Percentiles rank a stretch among this genome's conserved stretches.
These are phyloP conservation scores for Candida qinlingensis DNA, from an alignment of 805 yeast genomes.

Conservation along the genomic window DNA sequence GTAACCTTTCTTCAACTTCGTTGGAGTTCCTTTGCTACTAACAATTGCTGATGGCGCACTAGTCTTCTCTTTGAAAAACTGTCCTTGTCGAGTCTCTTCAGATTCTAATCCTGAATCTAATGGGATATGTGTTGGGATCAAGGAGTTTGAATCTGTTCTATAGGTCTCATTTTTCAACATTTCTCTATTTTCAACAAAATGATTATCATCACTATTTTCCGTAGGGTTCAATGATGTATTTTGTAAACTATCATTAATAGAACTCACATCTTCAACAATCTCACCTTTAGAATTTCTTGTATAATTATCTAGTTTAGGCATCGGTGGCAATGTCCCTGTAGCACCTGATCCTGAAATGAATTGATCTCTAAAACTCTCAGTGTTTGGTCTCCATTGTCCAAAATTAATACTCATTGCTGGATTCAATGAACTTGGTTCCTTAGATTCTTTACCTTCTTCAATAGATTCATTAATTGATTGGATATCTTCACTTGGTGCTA, in stretches of 20 bases:
- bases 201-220: constrained; percentile 1
- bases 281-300: constrained; percentile 25
- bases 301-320: constrained; percentile 27
- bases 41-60: background rate
- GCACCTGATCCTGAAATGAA: constrained; percentile 34
- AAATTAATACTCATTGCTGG: constrained; percentile 34
- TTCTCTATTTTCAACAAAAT: constrained; percentile 1
- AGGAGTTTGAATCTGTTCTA: constrained; percentile 19
- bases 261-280: constrained; percentile 20
- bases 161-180: constrained; percentile 12
- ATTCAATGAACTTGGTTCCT: constrained; percentile 10
- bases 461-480: constrained; percentile 5
- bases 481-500: constrained; percentile 3
- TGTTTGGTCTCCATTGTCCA: constrained; percentile 59
- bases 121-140: constrained; percentile 22
- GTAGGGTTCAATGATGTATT: too few relatives aligned
- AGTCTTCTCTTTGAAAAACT: constrained; percentile 18
- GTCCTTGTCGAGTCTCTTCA: background rate
- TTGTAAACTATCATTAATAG: background rate
- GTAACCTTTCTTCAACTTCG: constrained; percentile 7
- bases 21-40: background rate
- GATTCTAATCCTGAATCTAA: constrained; percentile 13
- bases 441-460: background rate
- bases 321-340: constrained; percentile 27
- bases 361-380: constrained; percentile 42